Conservation (phyloP, 1,139 yeast genomes). For the Protomyces macrosporus region DNA sequence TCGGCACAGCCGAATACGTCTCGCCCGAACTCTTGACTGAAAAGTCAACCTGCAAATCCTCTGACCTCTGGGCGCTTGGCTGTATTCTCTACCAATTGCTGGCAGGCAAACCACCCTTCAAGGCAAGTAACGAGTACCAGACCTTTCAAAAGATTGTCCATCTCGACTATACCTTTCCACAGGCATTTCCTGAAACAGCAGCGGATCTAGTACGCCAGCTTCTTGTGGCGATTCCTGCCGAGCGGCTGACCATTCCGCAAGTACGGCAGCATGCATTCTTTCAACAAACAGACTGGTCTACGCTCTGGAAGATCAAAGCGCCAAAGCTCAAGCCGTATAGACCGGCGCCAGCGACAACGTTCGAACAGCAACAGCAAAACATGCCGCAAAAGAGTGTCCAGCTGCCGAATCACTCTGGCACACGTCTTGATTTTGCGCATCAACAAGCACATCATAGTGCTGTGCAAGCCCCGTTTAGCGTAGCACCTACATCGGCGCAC, state of each 20-base stretch:
- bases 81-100: conserved; percentile 90
- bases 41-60: conserved; percentile 76
- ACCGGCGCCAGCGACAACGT: not conserved
- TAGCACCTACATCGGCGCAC: not conserved
- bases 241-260: conserved; percentile 57
- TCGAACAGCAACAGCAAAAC: not conserved
- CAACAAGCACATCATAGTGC: not conserved
- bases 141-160: conserved; percentile 90
- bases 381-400: not conserved
- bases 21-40: conserved; percentile 86
- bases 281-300: conserved; percentile 41
- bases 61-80: conserved; percentile 96
- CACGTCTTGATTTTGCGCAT: not conserved
- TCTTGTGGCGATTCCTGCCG: conserved; percentile 59
- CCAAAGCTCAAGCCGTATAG: conserved; percentile 23
- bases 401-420: not conserved
- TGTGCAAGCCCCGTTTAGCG: not conserved
- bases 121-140: conserved; percentile 87
- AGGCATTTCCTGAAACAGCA: conserved; percentile 67
- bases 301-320: conserved; percentile 21
- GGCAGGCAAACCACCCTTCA: conserved; percentile 93
- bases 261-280: conserved; percentile 75
- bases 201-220: conserved; percentile 66
- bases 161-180: conserved; percentile 74
- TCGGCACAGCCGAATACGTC: conserved; percentile 83